These are phyloP conservation scores for Boletus tylopilopsis DNA, from an alignment of 768 basidiomycete genomes.

Conservation along the genomic window DNA sequence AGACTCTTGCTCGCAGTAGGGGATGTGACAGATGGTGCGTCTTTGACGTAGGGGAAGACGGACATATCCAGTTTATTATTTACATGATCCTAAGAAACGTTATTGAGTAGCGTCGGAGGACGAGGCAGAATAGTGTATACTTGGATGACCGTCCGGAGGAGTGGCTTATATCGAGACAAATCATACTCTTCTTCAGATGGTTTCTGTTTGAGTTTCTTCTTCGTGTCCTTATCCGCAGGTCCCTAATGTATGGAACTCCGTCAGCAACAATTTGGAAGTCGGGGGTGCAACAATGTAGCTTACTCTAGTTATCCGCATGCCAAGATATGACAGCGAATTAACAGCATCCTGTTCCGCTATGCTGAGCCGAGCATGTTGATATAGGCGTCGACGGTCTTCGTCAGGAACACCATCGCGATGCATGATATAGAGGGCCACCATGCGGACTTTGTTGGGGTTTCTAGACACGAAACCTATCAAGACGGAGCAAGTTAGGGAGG, in stretches of 20 bases:
- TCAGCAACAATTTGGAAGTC: not conserved
- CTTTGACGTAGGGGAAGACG: slow-evolving; percentile 88
- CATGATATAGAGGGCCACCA: slow-evolving; percentile 94
- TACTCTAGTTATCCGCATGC: slow-evolving; percentile 81
- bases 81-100: slow-evolving; percentile 66
- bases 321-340: slow-evolving; percentile 80
- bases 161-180: slow-evolving; percentile 88
- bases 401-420: slow-evolving; percentile 97
- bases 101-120: not conserved
- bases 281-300: slow-evolving; percentile 17
- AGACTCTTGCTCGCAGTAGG: slow-evolving; percentile 45
- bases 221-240: slow-evolving; percentile 71
- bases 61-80: slow-evolving; percentile 71
- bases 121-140: slow-evolving; percentile 37
- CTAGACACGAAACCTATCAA: slow-evolving; percentile 38
- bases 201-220: slow-evolving; percentile 81
- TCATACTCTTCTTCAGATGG: slow-evolving; percentile 83
- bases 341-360: slow-evolving; percentile 91
- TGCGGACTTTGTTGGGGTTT: slow-evolving; percentile 89
- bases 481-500: not conserved
- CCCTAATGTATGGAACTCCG: slow-evolving; percentile 39
- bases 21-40: slow-evolving; percentile 56
- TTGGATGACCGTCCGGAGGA: slow-evolving; percentile 77
- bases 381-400: slow-evolving; percentile 90
- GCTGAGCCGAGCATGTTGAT: slow-evolving; percentile 88